Percentiles rank a stretch among this genome's conserved stretches.
These are phyloP conservation scores for Fusarium pseudograminearum DNA, from an alignment of 2,329 filamentous ascomycete genomes.

Conservation along the genomic window DNA sequence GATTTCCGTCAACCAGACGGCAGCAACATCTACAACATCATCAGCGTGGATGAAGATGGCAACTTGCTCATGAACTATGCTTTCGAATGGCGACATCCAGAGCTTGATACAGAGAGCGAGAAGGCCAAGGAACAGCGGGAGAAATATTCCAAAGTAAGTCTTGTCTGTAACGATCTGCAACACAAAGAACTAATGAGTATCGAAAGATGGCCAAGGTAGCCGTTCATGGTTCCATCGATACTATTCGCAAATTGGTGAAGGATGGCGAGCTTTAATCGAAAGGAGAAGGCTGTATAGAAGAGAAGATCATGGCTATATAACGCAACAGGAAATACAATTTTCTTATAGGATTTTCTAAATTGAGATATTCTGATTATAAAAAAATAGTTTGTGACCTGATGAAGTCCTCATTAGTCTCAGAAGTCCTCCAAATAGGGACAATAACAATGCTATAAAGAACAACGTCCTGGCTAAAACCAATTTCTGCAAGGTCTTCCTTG, in stretches of 20 bases:
- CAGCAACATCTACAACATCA: slow-evolving; percentile 52
- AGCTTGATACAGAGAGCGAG: slow-evolving; percentile 46
- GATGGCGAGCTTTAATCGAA: slow-evolving; percentile 15
- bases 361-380: background rate
- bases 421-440: background rate
- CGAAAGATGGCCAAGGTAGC: slow-evolving; percentile 28
- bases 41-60: slow-evolving; percentile 48
- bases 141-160: slow-evolving; percentile 36
- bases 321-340: rapidly evolving
- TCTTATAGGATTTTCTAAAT: background rate
- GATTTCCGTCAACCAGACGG: slow-evolving; percentile 54
- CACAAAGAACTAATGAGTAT: rapidly evolving
- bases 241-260: slow-evolving; percentile 27
- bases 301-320: background rate
- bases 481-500: background rate
- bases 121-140: slow-evolving; percentile 45
- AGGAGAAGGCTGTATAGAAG: background rate
- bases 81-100: slow-evolving; percentile 53
- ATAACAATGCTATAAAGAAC: background rate
- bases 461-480: background rate
- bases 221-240: slow-evolving; percentile 32
- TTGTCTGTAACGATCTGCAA: rapidly evolving
- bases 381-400: background rate
- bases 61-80: slow-evolving; percentile 52
- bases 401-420: background rate